A percentile compares a stretch with the other conserved stretches of the same genome.
These are phyloP conservation scores for Talaromyces funiculosus DNA, from an alignment of 2,329 filamentous ascomycete genomes.

Conservation along the genomic window DNA sequence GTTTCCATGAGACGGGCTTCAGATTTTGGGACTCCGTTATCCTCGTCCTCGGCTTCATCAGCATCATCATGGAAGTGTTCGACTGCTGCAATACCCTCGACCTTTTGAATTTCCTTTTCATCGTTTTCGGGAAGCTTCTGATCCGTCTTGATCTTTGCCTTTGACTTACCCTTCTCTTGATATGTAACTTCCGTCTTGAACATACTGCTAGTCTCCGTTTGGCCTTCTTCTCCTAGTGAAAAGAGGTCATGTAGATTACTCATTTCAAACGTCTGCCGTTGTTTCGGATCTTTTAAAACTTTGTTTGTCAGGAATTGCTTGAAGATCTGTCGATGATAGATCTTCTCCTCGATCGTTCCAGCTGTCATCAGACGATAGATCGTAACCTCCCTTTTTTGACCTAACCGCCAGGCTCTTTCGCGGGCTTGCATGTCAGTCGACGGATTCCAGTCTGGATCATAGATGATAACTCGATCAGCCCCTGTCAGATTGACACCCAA, in stretches of 20 bases:
- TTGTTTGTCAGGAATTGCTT: slow-evolving; percentile 98
- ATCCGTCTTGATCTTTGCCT: background rate
- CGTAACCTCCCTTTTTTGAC: slow-evolving; percentile 89
- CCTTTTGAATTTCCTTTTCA: slow-evolving; percentile 45
- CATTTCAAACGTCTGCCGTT: slow-evolving; percentile 83
- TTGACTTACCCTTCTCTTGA: slow-evolving; percentile 32
- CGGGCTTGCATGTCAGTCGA: slow-evolving; percentile 93
- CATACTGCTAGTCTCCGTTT: slow-evolving; percentile 76
- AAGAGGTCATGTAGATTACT: slow-evolving; percentile 91
- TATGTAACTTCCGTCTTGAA: slow-evolving; percentile 79
- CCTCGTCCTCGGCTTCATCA: slow-evolving; percentile 13
- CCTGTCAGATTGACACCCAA: slow-evolving; percentile 92
- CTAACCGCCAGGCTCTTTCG: slow-evolving; percentile 90
- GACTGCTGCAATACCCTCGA: slow-evolving; percentile 58
- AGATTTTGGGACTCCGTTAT: slow-evolving; percentile 31
- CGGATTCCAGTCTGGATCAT: slow-evolving; percentile 97
- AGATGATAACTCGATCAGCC: slow-evolving; percentile 93
- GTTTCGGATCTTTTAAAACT: slow-evolving; percentile 87
- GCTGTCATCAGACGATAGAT: slow-evolving; percentile 98
- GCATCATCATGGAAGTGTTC: slow-evolving; percentile 57
- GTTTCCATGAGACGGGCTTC: slow-evolving; percentile 80
- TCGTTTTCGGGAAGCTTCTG: slow-evolving; percentile 24
- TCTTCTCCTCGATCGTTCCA: slow-evolving; percentile 98
- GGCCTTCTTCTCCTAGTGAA: slow-evolving; percentile 63
- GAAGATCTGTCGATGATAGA: slow-evolving; percentile 97